These are phyloP conservation scores for Metschnikowia cerradonensis DNA, from an alignment of 805 yeast species.

Conservation along the genomic window DNA sequence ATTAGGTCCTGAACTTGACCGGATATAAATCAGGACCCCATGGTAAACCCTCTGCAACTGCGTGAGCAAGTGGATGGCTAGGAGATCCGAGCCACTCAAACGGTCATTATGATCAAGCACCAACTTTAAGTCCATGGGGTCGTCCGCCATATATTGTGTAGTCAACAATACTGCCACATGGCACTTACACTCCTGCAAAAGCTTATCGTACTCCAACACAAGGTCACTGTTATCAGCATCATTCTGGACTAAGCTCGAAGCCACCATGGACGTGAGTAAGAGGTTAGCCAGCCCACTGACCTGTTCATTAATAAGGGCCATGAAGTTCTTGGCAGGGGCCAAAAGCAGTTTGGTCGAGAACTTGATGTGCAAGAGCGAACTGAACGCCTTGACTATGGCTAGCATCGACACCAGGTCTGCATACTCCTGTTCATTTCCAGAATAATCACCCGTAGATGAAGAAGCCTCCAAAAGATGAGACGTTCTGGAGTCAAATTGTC, in stretches of 20 bases:
- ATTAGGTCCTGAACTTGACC: constrained; percentile 11
- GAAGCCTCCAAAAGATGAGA: constrained; percentile 69
- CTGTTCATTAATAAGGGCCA: constrained; percentile 31
- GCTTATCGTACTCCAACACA: constrained; percentile 22
- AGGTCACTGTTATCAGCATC: constrained; percentile 13
- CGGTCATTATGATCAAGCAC: constrained; percentile 31
- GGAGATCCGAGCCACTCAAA: constrained; percentile 32
- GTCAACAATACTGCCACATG: constrained; percentile 32
- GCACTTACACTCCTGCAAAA: constrained; percentile 25
- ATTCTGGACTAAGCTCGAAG: constrained; percentile 9
- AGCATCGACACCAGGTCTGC: constrained; percentile 31
- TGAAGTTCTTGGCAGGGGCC: constrained; percentile 28
- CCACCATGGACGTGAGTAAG: constrained; percentile 22
- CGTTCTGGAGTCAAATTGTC: constrained; percentile 62
- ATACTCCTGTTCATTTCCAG: constrained; percentile 22
- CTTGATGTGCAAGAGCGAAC: constrained; percentile 28
- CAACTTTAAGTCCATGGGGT: constrained; percentile 21
- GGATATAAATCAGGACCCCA: constrained; percentile 10
- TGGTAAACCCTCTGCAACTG: constrained; percentile 15
- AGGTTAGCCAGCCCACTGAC: constrained; percentile 24
- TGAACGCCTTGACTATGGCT: constrained; percentile 32
- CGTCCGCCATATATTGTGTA: constrained; percentile 5
- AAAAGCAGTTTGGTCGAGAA: constrained; percentile 29
- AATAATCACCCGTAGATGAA: constrained; percentile 34
- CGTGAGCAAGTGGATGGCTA: constrained; percentile 26